Percentiles rank a stretch among this genome's conserved stretches.
These are phyloP conservation scores for Zygnema cylindricum DNA, from an alignment of 139 green algal genomes.

Conservation along the genomic window DNA sequence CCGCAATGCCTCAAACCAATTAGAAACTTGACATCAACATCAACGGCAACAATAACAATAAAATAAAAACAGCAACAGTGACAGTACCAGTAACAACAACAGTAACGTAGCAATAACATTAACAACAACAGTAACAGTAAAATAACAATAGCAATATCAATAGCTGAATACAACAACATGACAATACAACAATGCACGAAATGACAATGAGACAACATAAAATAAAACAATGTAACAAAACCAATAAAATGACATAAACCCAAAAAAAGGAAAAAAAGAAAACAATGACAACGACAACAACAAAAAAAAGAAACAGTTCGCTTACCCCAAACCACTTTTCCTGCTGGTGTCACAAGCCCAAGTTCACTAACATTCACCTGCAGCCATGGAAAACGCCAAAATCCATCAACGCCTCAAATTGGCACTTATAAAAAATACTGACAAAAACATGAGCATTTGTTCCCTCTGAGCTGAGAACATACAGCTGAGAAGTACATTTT, in stretches of 20 bases:
- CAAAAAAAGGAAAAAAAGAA: conserved; percentile 10
- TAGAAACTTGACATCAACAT: neutral
- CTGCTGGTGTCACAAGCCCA: conserved; percentile 95
- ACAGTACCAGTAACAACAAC: conserved; percentile 18
- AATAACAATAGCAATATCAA: neutral
- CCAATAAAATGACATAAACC: neutral
- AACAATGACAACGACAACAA: neutral
- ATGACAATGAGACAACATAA: neutral
- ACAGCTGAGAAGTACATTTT: too few species aligned
- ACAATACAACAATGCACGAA: neutral
- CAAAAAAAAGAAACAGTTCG: conserved; percentile 56
- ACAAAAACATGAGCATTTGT: too few species aligned
- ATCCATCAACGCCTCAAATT: too few species aligned
- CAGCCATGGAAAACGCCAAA: too few species aligned
- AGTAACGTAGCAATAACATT: neutral
- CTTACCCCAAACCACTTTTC: conserved; percentile 99
- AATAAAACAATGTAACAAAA: neutral
- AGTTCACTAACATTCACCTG: conserved; percentile 99
- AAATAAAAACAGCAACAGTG: neutral
- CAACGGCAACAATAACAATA: conserved; percentile 26
- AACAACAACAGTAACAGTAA: conserved; percentile 4
- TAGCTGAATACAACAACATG: neutral
- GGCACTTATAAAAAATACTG: too few species aligned
- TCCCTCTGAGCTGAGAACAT: too few species aligned
- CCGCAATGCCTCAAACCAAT: conserved; percentile 5